Conservation (phyloP, 1,284 basidiomycete genomes). For the Trichosporon ovoides region DNA sequence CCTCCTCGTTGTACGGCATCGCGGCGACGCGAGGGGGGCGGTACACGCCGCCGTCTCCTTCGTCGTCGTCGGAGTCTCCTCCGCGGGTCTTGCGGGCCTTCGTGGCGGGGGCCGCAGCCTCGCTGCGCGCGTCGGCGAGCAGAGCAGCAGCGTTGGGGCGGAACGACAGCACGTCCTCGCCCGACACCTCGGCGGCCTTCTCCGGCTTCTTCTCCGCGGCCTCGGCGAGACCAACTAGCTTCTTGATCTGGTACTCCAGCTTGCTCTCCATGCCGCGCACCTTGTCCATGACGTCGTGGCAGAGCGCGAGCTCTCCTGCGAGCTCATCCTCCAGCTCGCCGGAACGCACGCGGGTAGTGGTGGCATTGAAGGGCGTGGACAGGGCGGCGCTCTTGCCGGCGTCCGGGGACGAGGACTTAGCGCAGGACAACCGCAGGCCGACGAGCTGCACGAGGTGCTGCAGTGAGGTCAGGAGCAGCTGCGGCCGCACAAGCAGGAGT, state of each 20-base stretch:
- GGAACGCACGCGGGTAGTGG: slow-evolving; percentile 4
- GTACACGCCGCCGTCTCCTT: slow-evolving; percentile 60
- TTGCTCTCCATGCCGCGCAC: slow-evolving; percentile 64
- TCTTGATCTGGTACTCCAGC: slow-evolving; percentile 93
- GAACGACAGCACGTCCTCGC: slow-evolving; percentile 81
- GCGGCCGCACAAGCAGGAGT: slow-evolving; percentile 80
- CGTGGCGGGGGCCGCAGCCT: slow-evolving; percentile 18
- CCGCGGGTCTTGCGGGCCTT: slow-evolving; percentile 21
- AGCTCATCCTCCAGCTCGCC: slow-evolving; percentile 25
- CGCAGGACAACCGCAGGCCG: slow-evolving; percentile 51
- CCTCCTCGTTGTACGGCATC: slow-evolving; percentile 71
- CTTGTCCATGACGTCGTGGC: slow-evolving; percentile 53
- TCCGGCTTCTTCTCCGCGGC: slow-evolving; percentile 54
- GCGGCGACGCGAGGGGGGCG: slow-evolving; percentile 88
- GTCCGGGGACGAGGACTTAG: slow-evolving; percentile 9
- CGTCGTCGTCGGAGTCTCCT: slow-evolving; percentile 40
- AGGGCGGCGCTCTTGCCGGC: slow-evolving; percentile 22
- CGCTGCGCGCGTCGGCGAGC: slow-evolving; percentile 24
- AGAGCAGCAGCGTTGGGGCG: slow-evolving; percentile 67
- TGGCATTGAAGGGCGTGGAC: slow-evolving; percentile 14
- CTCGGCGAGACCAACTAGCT: slow-evolving; percentile 68
- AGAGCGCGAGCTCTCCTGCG: slow-evolving; percentile 35
- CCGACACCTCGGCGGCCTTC: slow-evolving; percentile 54
- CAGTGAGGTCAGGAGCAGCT: slow-evolving; percentile 77
- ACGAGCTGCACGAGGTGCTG: slow-evolving; percentile 76